Base-by-base conservation (phyloP, 2,329 filamentous ascomycete species). In the Scortechinia acanthostroma region DNA sequence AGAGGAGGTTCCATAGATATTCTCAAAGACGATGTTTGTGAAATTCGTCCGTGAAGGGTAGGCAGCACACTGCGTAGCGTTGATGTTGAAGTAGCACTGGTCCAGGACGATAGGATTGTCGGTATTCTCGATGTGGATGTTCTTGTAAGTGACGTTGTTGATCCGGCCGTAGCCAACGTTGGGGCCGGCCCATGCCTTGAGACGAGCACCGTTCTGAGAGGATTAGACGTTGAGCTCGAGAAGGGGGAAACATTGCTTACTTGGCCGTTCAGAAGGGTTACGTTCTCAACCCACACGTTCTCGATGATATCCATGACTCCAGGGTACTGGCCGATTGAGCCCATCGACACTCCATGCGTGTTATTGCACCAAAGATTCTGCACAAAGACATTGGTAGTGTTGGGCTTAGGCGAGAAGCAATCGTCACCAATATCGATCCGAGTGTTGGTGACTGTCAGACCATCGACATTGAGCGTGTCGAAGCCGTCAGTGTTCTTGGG, bases 331-430 rank as follows among this genome's bases (percentile, higher is more conserved):
- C 64, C 64, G 6, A 68, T 53, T 2, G 59, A 62, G 1, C 64
- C 64, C 42, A 68, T 64, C 4, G 61, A 56, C 49, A 65, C 61
- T 2, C 63, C 63, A 17, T 56, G 55, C 4, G 58, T 59, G 19
- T 59, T 56, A 49, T 66, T 55, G 48, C 63, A 66, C 5, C 59
- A 62, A 6, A 63, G 55, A 44, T 68, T 65, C 22, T 58, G 53
- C 10, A 65, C 63, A n/a, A 61, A 49, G 17, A 66, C 49, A 40
- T 67, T 66, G 6, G 58, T 62, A 21, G 58, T 63, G 48, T 68
- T 68, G 2, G 61, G 63, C 46, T 67, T 67, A 22, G 63, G 56
- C 14, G 62, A 63, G 25, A 67, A 59, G 37, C 62, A 65, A 47
- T 67, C 64, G 48, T 68, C 57, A 19, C 43, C 47, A 21, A 47